Evolutionary conservation across 192 early-diverging fungal species (phyloP), one percentile per base, ranked within the genome.

Genomic region (Umbelopsis isabellina): DNA sequence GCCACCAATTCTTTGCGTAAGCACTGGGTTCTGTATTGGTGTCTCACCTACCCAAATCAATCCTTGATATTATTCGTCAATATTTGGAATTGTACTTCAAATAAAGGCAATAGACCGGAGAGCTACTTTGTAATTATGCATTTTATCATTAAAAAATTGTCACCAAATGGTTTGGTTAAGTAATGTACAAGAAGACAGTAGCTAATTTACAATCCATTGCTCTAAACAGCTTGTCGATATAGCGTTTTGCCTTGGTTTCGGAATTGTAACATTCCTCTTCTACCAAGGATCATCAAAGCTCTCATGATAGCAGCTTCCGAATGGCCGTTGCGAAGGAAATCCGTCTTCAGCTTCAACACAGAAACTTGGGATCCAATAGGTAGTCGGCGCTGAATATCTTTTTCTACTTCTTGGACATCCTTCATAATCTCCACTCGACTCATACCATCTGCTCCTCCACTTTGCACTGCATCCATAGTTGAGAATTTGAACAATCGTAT

Each of bases 401-500:
- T 86, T 82, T 97, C 94, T 27, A 95, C 87, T 30, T 86, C 74
- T 65, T 90, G 87, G 41, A 99, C 90, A 78, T 95, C 90, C 21
- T 82, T 77, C 49, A 87, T 84, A 35, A 96, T 83, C 30, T 95
- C 89, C 27, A 83, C 72, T 49, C 93, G 86, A 11, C 89, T 90
- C 75, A 93, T 81, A 55, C 95, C 97, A 67, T 96, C 91, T 23
- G 86, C 91, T 69, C 91, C 88, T 37, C 95, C 95, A 41, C 90
- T 88, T 73, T 97, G 90, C 48, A 98, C 93, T 22, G 98, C 98
- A 67, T 94, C 93, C 91, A 99, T 96, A 25, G 98, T 99, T 8
- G 97, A 97, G 70, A 88, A 89, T 81, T 97, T 94, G 89, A 99
- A 99, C 67, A 99, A 79, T 23, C 96, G 92, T 48, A 99, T 94